phyloP scores from a whole-genome alignment of 2,329 filamentous ascomycete species.

The Akanthomyces muscarius region DNA sequence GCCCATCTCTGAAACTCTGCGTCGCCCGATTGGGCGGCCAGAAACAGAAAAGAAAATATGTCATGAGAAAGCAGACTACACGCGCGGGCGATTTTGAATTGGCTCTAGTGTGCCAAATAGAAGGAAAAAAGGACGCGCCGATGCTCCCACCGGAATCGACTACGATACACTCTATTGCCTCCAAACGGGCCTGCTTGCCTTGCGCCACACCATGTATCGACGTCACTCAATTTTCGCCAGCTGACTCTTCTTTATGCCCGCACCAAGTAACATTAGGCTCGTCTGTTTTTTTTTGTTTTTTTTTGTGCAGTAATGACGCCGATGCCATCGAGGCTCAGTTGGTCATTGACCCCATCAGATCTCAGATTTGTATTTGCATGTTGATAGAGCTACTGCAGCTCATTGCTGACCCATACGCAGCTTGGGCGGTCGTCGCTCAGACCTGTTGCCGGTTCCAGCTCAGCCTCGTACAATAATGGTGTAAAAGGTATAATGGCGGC shows the following conservation, averaged over 20 bases:
- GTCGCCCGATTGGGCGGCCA: not conserved
- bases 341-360: too few relatives aligned
- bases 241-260: too few relatives aligned
- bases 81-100: not conserved
- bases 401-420: too few relatives aligned
- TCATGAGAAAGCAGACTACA: not conserved
- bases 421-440: too few relatives aligned
- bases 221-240: not conserved
- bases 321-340: too few relatives aligned
- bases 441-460: not conserved
- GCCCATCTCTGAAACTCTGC: conserved; percentile 14
- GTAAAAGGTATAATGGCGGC: not conserved
- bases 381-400: too few relatives aligned
- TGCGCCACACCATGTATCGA: not conserved
- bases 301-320: too few relatives aligned
- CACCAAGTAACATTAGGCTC: too few relatives aligned
- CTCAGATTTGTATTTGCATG: too few relatives aligned
- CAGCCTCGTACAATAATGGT: not conserved
- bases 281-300: too few relatives aligned
- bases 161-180: not conserved
- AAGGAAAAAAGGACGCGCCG: too few relatives aligned
- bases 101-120: not conserved
- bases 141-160: not conserved
- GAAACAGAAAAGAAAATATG: not conserved
- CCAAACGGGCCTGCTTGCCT: not conserved